phyloP scores from a whole-genome alignment of 2,329 filamentous ascomycete genomes.

The Cercospora citrullina region DNA sequence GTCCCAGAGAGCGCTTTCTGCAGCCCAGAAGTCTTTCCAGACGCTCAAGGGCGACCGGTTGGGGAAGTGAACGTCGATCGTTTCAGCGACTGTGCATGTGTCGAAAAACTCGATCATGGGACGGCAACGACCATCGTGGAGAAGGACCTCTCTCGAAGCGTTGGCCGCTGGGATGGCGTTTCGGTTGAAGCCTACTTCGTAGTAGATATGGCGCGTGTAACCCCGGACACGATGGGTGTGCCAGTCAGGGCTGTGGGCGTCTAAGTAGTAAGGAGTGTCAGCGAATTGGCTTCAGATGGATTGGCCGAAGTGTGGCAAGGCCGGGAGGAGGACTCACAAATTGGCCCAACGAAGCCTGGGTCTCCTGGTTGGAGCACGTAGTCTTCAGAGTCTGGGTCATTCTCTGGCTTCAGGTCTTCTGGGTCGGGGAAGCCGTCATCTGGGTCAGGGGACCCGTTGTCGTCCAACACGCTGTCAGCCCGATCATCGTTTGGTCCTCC shows the following conservation, averaged over 20 bases:
- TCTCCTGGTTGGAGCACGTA: background rate
- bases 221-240: background rate
- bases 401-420: no score
- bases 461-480: background rate
- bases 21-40: background rate
- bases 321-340: background rate
- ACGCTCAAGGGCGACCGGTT: background rate
- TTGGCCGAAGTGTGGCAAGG: background rate
- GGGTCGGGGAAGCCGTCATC: background rate
- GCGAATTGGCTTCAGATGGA: background rate
- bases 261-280: background rate
- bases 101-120: constrained; percentile 9
- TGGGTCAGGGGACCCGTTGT: background rate
- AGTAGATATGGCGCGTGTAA: background rate
- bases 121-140: constrained; percentile 2
- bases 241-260: constrained; percentile 8
- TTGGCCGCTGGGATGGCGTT: background rate
- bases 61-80: constrained; percentile 3
- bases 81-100: constrained; percentile 2
- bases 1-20: background rate
- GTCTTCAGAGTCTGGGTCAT: background rate
- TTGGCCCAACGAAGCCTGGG: background rate
- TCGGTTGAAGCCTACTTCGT: constrained; percentile 1
- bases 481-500: background rate
- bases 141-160: background rate